Conservation (phyloP, 2,329 filamentous ascomycete species). For the Calycina herbarum region DNA sequence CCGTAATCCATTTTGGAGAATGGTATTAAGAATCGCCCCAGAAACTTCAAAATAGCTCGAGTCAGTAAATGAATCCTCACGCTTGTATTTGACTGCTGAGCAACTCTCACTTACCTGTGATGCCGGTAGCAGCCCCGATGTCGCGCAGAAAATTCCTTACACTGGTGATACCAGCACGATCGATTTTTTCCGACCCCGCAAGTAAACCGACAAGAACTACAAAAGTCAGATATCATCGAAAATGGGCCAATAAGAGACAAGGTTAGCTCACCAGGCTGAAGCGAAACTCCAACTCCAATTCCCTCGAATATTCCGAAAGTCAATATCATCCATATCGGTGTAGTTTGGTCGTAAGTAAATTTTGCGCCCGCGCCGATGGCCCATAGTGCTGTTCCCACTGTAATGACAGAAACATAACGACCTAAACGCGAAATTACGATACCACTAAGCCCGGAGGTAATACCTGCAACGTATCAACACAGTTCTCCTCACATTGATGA, state of each 20-base stretch:
- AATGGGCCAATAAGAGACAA: not conserved
- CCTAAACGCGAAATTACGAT: not conserved
- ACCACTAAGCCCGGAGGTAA: conserved; percentile 11
- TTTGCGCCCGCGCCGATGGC: not conserved
- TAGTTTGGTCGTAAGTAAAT: not conserved
- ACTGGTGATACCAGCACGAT: conserved; percentile 36
- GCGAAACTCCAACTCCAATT: conserved; percentile 15
- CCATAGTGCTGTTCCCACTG: not conserved
- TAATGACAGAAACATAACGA: conserved; percentile 1
- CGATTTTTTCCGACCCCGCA: conserved; percentile 26
- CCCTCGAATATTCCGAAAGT: conserved; percentile 4
- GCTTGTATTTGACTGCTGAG: no score
- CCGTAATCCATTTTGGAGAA: conserved; percentile 3
- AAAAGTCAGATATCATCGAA: no score
- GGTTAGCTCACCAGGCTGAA: conserved; percentile 9
- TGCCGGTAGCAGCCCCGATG: conserved; percentile 31
- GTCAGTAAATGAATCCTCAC: not conserved
- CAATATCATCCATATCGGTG: not conserved
- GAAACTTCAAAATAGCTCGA: not conserved
- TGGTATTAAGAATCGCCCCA: conserved; percentile 15
- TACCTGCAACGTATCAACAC: not conserved
- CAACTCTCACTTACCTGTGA: conserved; percentile 8
- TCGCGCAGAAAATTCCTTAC: conserved; percentile 35
- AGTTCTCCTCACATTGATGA: not conserved
- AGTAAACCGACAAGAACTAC: conserved; percentile 35